A percentile compares a stretch with the other conserved stretches of the same genome.
Conservation (phyloP, 371 early-diverging fungal species). For the Mucor racemosus region DNA sequence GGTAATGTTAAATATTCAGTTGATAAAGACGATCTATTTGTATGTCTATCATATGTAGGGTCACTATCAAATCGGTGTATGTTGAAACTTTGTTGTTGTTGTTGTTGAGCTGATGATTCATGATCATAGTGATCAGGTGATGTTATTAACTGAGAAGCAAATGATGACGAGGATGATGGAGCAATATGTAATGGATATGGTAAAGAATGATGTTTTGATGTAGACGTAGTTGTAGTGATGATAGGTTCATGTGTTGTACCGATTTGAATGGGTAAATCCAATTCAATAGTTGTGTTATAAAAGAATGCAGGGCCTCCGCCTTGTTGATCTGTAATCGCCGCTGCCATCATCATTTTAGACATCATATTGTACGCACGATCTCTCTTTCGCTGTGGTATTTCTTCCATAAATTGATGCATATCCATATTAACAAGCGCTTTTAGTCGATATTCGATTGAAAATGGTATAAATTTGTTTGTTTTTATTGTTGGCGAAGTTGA, state of each 20-base stretch:
- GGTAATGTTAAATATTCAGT: background rate
- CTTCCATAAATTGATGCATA: conserved; percentile 17
- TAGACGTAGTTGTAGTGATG: background rate
- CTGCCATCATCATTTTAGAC: conserved; percentile 16
- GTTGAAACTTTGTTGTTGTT: background rate
- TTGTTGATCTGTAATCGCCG: conserved; percentile 2
- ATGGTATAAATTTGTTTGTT: conserved; percentile 19
- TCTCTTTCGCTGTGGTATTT: conserved; percentile 14
- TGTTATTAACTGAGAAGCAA: background rate
- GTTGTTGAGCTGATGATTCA: background rate
- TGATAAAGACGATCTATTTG: conserved; percentile 3
- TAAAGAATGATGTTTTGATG: background rate
- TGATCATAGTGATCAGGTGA: conserved; percentile 4
- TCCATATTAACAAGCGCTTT: conserved; percentile 29
- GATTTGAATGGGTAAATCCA: conserved; percentile 24
- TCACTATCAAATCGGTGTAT: conserved; percentile 18
- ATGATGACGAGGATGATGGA: background rate
- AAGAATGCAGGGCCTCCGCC: conserved; percentile 11
- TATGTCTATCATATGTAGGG: background rate
- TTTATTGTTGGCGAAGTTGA: background rate
- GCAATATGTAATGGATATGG: background rate
- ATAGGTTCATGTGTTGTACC: conserved; percentile 20
- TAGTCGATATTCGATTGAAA: conserved; percentile 29
- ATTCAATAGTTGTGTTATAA: conserved; percentile 11
- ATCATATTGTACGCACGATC: conserved; percentile 20